Percentiles rank a stretch among this genome's conserved stretches.
These are phyloP conservation scores for Cercospora berteroae DNA, from an alignment of 2,329 filamentous ascomycete species.

Conservation along the genomic window DNA sequence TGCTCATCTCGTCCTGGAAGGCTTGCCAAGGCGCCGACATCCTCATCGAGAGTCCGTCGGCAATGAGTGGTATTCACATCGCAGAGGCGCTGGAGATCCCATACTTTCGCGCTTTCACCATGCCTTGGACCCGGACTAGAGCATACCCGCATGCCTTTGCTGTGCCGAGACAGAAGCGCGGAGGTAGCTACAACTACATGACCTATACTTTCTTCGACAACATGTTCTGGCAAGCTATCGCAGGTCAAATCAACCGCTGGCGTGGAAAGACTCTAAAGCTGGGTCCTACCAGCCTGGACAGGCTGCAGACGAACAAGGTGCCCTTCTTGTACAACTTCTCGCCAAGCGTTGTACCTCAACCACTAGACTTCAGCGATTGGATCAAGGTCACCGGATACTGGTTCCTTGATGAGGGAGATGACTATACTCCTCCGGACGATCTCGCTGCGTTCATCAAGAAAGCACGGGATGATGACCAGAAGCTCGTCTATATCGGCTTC, in stretches of 20 bases:
- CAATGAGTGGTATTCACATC: conserved; percentile 97
- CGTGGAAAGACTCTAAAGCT: conserved; percentile 75
- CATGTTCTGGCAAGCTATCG: conserved; percentile 92
- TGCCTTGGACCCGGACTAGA: conserved; percentile 96
- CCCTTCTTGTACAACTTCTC: conserved; percentile 98
- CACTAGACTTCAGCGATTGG: conserved; percentile 95
- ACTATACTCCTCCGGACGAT: conserved; percentile 72
- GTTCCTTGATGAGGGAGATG: conserved; percentile 78
- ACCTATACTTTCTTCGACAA: conserved; percentile 96
- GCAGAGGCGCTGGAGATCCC: conserved; percentile 89
- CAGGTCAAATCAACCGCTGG: conserved; percentile 90
- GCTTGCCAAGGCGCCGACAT: conserved; percentile 86
- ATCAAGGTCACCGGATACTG: conserved; percentile 96
- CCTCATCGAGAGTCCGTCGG: conserved; percentile 90
- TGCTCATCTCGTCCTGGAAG: conserved; percentile 75
- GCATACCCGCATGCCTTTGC: conserved; percentile 97
- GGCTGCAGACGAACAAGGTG: conserved; percentile 95
- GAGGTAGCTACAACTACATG: conserved; percentile 90
- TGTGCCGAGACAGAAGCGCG: conserved; percentile 76
- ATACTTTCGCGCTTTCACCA: conserved; percentile 96
- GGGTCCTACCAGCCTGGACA: conserved; percentile 78
- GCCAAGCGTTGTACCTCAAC: conserved; percentile 87
- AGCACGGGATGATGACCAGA: conserved; percentile 78
- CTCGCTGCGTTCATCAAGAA: conserved; percentile 78
- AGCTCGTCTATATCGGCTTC: conserved; percentile 94